These are phyloP conservation scores for Trichoderma sp. DNA, from an alignment of 2,329 filamentous ascomycete genomes.

Conservation along the genomic window DNA sequence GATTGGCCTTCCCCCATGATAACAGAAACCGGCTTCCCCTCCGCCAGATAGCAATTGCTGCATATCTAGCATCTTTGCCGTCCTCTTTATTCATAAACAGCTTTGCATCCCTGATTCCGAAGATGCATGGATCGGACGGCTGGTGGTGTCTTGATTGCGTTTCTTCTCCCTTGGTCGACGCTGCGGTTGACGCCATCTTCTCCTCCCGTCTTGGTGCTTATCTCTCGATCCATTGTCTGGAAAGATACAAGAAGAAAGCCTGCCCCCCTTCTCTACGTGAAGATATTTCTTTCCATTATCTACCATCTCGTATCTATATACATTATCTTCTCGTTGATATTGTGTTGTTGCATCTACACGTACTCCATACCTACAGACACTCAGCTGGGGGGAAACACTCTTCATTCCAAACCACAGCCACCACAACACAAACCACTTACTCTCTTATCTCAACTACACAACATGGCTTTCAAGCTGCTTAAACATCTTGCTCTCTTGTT, in stretches of 20 bases:
- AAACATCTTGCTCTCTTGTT: constrained; percentile 1
- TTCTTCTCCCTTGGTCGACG: constrained; percentile 1
- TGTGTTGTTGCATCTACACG: not conserved
- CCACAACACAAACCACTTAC: not conserved
- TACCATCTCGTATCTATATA: not conserved
- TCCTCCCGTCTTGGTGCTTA: not conserved
- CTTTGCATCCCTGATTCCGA: not conserved
- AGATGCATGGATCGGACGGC: not conserved
- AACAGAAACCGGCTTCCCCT: constrained; percentile 10
- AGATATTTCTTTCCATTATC: not conserved
- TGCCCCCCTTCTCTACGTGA: not conserved
- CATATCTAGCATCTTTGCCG: not conserved
- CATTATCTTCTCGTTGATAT: not conserved
- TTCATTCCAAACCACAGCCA: not conserved
- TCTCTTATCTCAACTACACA: not conserved
- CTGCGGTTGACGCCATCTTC: not conserved
- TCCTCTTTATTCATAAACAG: not conserved
- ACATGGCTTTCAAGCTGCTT: constrained; percentile 11
- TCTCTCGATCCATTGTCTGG: not conserved
- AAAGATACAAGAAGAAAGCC: constrained; percentile 7
- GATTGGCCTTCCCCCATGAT: constrained; percentile 5
- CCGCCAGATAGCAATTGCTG: not conserved
- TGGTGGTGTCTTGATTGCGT: constrained; percentile 6
- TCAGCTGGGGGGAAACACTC: not conserved
- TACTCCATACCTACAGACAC: not conserved